Conservation (phyloP, 345 rosid species). For the Gossypium bickii region DNA sequence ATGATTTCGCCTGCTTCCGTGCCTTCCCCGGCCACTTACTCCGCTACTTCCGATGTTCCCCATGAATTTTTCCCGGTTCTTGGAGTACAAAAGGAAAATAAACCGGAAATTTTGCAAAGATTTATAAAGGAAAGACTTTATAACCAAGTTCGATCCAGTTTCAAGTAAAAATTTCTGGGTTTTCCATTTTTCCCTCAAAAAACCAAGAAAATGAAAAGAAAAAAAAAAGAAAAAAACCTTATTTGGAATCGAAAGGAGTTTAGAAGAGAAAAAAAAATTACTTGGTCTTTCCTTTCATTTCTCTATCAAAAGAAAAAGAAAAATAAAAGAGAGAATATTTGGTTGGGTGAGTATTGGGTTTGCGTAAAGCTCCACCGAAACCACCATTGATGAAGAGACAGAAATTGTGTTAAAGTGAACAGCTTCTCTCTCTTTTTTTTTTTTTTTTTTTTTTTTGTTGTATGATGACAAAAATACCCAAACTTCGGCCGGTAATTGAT, state of each 20-base stretch:
- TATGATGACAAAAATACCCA: not conserved
- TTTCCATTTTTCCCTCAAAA: not conserved
- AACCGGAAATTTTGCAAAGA: not conserved
- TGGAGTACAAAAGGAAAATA: not conserved
- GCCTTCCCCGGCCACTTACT: conserved; percentile 49
- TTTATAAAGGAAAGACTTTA: conserved; percentile 14
- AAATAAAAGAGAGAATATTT: conserved; percentile 14
- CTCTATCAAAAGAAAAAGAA: conserved; percentile 5
- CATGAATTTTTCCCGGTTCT: conserved; percentile 30
- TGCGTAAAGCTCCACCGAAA: conserved; percentile 48
- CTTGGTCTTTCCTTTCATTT: not conserved
- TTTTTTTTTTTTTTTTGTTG: not conserved
- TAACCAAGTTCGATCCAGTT: not conserved
- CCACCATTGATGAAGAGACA: conserved; percentile 23
- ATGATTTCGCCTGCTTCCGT: conserved; percentile 39
- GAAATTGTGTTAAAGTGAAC: conserved; percentile 16
- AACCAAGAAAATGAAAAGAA: not conserved
- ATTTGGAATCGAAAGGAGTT: not conserved
- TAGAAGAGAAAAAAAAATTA: conserved; percentile 2
- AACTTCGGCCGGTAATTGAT: not conserved
- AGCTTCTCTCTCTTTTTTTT: not conserved
- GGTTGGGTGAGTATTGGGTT: conserved; percentile 28
- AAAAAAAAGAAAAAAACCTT: too few species aligned
- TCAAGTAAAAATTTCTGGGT: not conserved
- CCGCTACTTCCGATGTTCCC: conserved; percentile 66